phyloP scores from a whole-genome alignment of 148 eudicot genomes.

The Camellia lanceoleosa region DNA sequence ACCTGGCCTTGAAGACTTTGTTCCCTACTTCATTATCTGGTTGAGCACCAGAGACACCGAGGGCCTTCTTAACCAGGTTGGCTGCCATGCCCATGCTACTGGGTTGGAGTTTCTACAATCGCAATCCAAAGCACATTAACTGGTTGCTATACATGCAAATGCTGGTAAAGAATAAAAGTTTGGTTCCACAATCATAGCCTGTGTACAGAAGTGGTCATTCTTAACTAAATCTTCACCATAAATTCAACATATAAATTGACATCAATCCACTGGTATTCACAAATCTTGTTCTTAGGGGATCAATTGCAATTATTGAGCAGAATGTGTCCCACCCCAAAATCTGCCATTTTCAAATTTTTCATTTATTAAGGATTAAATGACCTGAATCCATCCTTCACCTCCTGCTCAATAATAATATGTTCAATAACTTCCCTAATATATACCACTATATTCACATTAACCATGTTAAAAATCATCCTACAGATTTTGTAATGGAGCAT shows the following conservation, averaged over 20 bases:
- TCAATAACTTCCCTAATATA: background rate
- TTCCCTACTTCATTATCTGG: conserved; percentile 28
- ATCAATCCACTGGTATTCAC: background rate
- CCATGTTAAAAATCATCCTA: background rate
- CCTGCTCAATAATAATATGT: background rate
- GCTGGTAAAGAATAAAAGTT: background rate
- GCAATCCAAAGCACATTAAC: conserved; percentile 12
- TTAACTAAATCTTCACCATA: background rate
- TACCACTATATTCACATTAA: background rate
- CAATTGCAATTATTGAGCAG: background rate
- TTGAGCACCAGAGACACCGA: conserved; percentile 22
- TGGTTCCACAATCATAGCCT: background rate
- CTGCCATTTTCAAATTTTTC: background rate
- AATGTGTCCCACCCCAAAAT: background rate
- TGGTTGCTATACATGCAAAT: background rate
- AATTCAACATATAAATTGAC: background rate
- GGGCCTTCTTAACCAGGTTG: conserved; percentile 33
- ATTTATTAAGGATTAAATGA: background rate
- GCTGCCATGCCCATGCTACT: conserved; percentile 40
- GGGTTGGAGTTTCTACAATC: conserved; percentile 48
- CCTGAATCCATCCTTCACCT: background rate
- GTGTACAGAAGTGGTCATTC: background rate
- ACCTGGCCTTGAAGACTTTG: conserved; percentile 26
- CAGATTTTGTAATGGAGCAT: background rate
- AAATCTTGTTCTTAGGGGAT: background rate